A percentile compares a stretch with the other conserved stretches of the same genome.
These are phyloP conservation scores for Podila epigama DNA, from an alignment of 192 early-diverging fungal species.

Conservation along the genomic window DNA sequence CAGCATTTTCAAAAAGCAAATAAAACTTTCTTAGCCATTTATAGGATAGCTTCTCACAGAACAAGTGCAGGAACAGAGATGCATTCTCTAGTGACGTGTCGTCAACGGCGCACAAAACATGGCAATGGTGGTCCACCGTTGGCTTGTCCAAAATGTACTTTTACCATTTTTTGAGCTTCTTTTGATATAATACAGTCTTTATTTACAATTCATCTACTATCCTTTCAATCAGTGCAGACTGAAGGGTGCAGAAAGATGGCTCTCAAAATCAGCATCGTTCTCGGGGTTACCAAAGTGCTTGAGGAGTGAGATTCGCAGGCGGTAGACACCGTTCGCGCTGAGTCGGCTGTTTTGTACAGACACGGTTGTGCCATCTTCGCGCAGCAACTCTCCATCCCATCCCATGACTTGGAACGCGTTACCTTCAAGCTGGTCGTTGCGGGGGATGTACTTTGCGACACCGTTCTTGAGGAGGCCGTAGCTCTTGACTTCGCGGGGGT, in stretches of 20 bases:
- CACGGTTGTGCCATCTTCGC: conserved; percentile 1
- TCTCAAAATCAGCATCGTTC: conserved; percentile 51
- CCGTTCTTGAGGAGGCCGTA: conserved; percentile 32
- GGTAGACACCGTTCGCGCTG: conserved; percentile 13
- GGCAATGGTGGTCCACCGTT: no score
- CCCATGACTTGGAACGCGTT: conserved; percentile 44
- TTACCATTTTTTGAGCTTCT: neutral
- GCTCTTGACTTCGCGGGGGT: conserved; percentile 36
- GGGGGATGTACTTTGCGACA: conserved; percentile 22
- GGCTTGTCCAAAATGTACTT: no score
- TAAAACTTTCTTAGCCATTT: no score
- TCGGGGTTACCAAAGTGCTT: conserved; percentile 47
- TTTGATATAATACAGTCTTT: neutral
- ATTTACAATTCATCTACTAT: neutral
- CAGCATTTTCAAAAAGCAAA: no score
- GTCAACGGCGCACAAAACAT: no score
- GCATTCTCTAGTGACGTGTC: no score
- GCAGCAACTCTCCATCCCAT: conserved; percentile 28
- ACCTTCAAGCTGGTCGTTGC: conserved; percentile 36
- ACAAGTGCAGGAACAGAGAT: no score
- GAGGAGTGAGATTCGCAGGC: conserved; percentile 44
- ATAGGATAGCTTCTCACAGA: no score
- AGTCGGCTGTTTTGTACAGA: neutral
- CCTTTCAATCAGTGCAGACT: neutral
- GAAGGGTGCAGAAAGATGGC: conserved; percentile 25